Base-by-base conservation (phyloP, 148 eudicot genomes). In the Chenopodium album region DNA sequence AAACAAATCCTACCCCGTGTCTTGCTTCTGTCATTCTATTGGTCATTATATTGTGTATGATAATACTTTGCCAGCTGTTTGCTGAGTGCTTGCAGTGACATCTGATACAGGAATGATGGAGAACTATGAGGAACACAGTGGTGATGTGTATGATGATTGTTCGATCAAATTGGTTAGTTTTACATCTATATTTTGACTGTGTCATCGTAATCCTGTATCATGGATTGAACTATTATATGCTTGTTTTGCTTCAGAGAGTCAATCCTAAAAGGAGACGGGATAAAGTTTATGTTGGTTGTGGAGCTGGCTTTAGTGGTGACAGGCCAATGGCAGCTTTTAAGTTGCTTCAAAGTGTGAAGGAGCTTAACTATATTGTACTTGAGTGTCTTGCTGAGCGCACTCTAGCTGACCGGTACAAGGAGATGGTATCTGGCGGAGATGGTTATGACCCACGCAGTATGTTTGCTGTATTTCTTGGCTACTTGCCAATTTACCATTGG, bases 331-430 rank as follows among this genome's bases (percentile, higher is more conserved):
- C 97, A 72, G 99, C 99, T 81, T 86, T 92, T 69, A 97, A 92
- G 85, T 87, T 97, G 86, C 98, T 97, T 83, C 88, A 92, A 80
- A 90, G 90, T 81, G 99, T 97, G 10, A 82, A 89, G 81, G 89
- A 91, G 65, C 89, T 97, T 69, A 88, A 97, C 83, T 97, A 97
- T 82, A 85, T 97, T 59, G 91, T 97, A 68, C 98, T 97, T 63
- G 99, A 97, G 84, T 97, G 99, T 90, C 88, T 97, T 50, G 98
- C 99, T 47, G 99, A 97, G 85, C 98, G 99, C 62, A 97, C 99
- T 82, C 89, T 97, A 70, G 95, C 91, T 31, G 99, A 97, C 44
- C 93, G 94, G 6, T 91, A 82, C 85, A 85, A 87, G 77, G 97
- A 88, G 68, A 81, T 80, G 90, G 78, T 87, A 71, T 87, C 90